Conservation (phyloP, 306 rosid species). For the Casuarina cunninghamiana region DNA sequence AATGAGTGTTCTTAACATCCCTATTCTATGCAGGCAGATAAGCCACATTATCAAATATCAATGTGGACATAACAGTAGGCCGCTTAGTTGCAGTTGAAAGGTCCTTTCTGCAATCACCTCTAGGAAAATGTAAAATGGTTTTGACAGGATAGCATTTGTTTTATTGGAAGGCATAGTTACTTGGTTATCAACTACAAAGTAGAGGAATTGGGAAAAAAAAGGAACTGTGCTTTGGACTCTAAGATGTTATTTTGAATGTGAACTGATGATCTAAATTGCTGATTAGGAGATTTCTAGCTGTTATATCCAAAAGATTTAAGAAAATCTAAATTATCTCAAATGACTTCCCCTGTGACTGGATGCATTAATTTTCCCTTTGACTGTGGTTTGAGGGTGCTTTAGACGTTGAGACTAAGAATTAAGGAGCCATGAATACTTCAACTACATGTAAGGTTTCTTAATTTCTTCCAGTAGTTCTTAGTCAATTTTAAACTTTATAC, state of each 20-base stretch:
- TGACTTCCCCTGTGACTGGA: not conserved
- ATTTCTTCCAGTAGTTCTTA: not conserved
- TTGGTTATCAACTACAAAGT: not conserved
- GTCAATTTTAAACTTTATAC: conserved; percentile 1
- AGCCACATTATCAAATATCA: too few relatives aligned
- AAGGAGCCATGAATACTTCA: not conserved
- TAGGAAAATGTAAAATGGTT: not conserved
- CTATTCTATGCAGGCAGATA: too few relatives aligned
- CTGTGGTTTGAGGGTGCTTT: not conserved
- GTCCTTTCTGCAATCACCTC: not conserved
- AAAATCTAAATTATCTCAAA: not conserved
- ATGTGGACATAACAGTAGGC: too few relatives aligned
- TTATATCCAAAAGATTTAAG: not conserved
- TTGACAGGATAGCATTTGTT: not conserved
- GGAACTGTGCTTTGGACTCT: not conserved
- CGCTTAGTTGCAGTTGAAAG: too few relatives aligned
- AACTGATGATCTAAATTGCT: not conserved
- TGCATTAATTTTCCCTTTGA: not conserved
- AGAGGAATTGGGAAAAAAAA: not conserved
- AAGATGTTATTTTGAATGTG: not conserved
- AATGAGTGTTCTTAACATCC: too few relatives aligned
- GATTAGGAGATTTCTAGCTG: not conserved
- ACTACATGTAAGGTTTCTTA: conserved; percentile 8
- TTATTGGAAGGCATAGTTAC: not conserved
- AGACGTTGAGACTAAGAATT: not conserved